Evolutionary conservation across 176 grass and related monocot species (phyloP), one percentile per base, ranked within the genome.

Genomic region (Lolium multiflorum): DNA sequence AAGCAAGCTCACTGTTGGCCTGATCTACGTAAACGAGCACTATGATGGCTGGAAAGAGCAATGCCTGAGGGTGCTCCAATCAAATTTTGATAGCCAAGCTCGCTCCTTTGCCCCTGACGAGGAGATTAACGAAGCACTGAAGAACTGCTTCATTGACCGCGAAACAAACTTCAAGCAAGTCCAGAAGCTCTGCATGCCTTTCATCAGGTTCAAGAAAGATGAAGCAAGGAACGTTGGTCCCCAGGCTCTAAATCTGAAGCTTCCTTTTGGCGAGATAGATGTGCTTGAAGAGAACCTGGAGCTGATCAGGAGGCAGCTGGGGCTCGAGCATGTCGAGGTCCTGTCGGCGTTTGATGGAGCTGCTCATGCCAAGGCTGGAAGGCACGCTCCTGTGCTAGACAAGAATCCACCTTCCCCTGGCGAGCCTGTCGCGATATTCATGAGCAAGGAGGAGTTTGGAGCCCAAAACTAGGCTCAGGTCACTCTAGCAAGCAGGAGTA

Each of bases 21-120:
- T 97, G 16, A 80, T 97, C 65, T 97, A 90, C 68, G 87, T 92
- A 18, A 92, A 92, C 51, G 94, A 97, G 25, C 76, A 89, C 69
- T 97, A 89, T 48, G 83, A 94, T 79, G 94, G 94, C 41, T 97
- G 94, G 90, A 97, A 97, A 89, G 89, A 93, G 21, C 85, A 90
- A 61, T 97, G 89, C 25, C 74, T 97, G 80, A 79, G 55, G 83
- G 93, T 94, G 84, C 91, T 97, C 15, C 83, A 88, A 21, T 60
- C 66, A 26, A 90, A 89, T 63, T 97, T 88, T 82, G 76, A 92
- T 14, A 71, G 43, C n/a, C 70, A 86, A 60, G 77, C 55, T 25
- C 17, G 79, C 16, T 90, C 71, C 9, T 97, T 97, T 22, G 78
- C 83, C 21, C 87, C 94, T 31, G 87, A 94, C 4, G 78, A 97